These are phyloP conservation scores for Phtheirospermum japonicum DNA, from an alignment of 257 asterid species.

Conservation along the genomic window DNA sequence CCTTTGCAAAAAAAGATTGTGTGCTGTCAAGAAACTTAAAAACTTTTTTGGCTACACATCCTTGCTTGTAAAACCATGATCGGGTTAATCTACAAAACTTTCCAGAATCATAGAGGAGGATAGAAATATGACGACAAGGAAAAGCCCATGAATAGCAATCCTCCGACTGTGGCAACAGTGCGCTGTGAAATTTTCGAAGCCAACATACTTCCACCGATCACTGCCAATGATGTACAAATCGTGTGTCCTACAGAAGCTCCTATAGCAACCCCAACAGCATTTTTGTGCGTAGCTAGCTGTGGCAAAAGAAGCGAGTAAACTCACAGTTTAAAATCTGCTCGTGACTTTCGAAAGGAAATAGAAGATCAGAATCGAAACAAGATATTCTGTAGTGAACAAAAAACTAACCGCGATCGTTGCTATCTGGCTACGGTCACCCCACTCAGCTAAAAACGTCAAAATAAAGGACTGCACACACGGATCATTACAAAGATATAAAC, in stretches of 20 bases:
- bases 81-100: constrained; percentile 29
- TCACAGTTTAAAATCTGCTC: not conserved
- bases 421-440: constrained; percentile 99
- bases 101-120: constrained; percentile 60
- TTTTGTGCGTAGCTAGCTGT: constrained; percentile 95
- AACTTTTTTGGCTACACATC: not conserved
- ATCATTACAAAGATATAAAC: not conserved
- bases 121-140: constrained; percentile 84
- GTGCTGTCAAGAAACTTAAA: not conserved
- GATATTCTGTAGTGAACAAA: constrained; percentile 2
- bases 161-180: constrained; percentile 85
- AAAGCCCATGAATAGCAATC: constrained; percentile 86
- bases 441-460: constrained; percentile 92
- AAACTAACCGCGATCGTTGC: constrained; percentile 91
- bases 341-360: no score
- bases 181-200: constrained; percentile 97
- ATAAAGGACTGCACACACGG: constrained; percentile 67
- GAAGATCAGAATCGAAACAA: not conserved
- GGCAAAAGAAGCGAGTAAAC: not conserved
- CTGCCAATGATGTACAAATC: constrained; percentile 88
- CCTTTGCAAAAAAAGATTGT: no score
- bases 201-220: constrained; percentile 93
- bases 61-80: not conserved
- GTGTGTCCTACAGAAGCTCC: constrained; percentile 90
- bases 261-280: constrained; percentile 83